A percentile compares a stretch with the other conserved stretches of the same genome.
These are phyloP conservation scores for Diaporthe amygdali DNA, from an alignment of 2,329 filamentous ascomycete species.

Conservation along the genomic window DNA sequence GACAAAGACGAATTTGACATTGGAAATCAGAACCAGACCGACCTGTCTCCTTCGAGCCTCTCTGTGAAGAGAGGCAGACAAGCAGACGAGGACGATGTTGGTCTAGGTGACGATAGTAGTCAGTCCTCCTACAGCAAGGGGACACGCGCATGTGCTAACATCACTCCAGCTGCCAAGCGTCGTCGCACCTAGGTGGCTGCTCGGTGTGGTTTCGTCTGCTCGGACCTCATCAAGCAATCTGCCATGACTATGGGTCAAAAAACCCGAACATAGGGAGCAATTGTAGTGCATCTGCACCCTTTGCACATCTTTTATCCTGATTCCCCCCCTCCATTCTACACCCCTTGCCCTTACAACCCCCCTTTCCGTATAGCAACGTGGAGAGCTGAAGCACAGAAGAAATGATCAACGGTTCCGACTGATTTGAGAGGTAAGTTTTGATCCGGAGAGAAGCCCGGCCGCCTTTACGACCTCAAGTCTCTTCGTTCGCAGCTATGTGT, in stretches of 20 bases:
- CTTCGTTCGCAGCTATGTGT: background rate
- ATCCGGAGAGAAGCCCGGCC: background rate
- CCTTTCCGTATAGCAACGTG: background rate
- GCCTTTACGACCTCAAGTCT: background rate
- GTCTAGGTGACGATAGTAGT: slow-evolving; percentile 45
- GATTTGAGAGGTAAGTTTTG: slow-evolving; percentile 21
- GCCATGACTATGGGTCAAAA: background rate
- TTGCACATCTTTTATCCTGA: background rate
- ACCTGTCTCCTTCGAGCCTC: slow-evolving; percentile 31
- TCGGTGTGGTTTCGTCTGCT: background rate
- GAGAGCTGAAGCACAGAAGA: slow-evolving; percentile 16
- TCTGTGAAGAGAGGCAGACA: slow-evolving; percentile 39
- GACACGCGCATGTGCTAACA: slow-evolving; percentile 34
- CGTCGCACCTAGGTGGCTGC: slow-evolving; percentile 43
- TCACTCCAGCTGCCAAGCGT: slow-evolving; percentile 53
- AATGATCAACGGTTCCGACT: background rate
- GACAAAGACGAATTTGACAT: slow-evolving; percentile 29
- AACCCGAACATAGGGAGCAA: background rate
- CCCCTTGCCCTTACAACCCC: background rate
- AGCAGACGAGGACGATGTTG: slow-evolving; percentile 35
- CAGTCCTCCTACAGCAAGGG: slow-evolving; percentile 8
- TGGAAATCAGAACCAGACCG: slow-evolving; percentile 26
- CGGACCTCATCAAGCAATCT: slow-evolving; percentile 38
- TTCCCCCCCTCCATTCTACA: background rate
- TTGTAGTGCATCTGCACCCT: slow-evolving; percentile 28